These are phyloP conservation scores for Pythium folliculosum DNA, from an alignment of 352 stramenopile species.

Conservation along the genomic window DNA sequence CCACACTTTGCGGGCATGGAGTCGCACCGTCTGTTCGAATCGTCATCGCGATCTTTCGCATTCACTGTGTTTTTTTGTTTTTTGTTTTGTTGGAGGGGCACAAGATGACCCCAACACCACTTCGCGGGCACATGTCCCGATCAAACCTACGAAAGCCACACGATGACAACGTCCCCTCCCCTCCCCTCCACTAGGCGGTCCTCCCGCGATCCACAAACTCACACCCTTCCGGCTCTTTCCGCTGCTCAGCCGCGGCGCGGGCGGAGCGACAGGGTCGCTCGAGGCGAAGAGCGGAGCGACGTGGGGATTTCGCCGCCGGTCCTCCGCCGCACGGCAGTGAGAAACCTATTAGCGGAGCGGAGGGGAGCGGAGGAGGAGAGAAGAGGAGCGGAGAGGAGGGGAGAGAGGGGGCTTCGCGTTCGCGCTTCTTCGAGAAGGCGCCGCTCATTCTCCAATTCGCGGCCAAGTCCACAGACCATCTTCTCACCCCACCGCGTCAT, in stretches of 20 bases:
- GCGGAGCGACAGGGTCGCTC: slow-evolving; percentile 4
- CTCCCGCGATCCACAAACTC: background rate
- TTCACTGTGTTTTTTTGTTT: background rate
- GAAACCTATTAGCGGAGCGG: background rate
- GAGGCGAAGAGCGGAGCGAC: background rate
- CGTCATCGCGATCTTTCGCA: background rate
- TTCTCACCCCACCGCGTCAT: slow-evolving; percentile 1
- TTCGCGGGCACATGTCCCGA: background rate
- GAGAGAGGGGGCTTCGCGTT: too few species aligned
- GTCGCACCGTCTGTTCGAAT: slow-evolving; percentile 1
- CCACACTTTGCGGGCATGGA: background rate
- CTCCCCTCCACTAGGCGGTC: background rate
- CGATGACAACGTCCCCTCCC: background rate
- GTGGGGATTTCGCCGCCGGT: background rate
- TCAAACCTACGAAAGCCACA: background rate
- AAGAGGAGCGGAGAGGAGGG: background rate
- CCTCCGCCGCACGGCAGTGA: background rate
- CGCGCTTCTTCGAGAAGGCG: background rate
- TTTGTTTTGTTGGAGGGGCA: background rate
- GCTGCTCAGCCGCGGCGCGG: slow-evolving; percentile 17
- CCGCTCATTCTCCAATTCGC: slow-evolving; percentile 25
- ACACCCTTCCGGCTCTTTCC: slow-evolving; percentile 3
- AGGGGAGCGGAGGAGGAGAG: background rate
- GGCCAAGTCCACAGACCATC: background rate
- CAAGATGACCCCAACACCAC: slow-evolving; percentile 14